Evolutionary conservation across 345 rosid genomes (phyloP).

Genomic region (Eucalyptus coolabah): DNA sequence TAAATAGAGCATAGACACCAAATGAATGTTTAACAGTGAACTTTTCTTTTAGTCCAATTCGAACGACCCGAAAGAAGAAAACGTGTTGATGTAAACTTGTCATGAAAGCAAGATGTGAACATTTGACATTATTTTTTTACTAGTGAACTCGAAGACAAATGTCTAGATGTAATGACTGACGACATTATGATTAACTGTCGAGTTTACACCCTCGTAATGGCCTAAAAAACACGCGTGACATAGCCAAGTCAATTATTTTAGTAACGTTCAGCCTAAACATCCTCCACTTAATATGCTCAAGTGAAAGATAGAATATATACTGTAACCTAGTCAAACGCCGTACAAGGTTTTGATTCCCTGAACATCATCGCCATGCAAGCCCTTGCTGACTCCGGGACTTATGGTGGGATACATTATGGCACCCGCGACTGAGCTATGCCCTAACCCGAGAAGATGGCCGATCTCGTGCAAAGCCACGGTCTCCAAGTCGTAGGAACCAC

Average conservation of each 20-base stretch:
- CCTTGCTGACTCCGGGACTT: background rate
- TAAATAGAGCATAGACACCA: background rate
- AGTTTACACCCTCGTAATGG: background rate
- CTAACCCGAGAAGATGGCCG: constrained; percentile 32
- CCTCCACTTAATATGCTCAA: background rate
- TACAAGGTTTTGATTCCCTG: constrained; percentile 5
- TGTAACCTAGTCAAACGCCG: background rate
- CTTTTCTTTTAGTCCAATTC: background rate
- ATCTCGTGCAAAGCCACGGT: constrained; percentile 29
- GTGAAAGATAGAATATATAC: background rate
- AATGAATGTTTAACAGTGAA: background rate
- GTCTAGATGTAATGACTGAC: background rate
- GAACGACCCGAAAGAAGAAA: background rate
- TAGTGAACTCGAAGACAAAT: background rate
- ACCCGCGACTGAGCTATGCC: constrained; percentile 1
- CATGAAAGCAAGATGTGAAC: background rate
- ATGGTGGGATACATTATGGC: constrained; percentile 20
- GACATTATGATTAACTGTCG: background rate
- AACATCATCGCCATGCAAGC: too few species aligned
- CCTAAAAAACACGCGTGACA: background rate
- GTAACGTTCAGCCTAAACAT: background rate
- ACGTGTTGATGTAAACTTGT: background rate
- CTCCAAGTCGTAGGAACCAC: background rate
- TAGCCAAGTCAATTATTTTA: background rate
- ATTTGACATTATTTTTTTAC: too few species aligned